Percentiles rank a stretch among this genome's conserved stretches.
These are phyloP conservation scores for Brachypodium distachyon DNA, from an alignment of 202 grass and related monocot species.

Conservation along the genomic window DNA sequence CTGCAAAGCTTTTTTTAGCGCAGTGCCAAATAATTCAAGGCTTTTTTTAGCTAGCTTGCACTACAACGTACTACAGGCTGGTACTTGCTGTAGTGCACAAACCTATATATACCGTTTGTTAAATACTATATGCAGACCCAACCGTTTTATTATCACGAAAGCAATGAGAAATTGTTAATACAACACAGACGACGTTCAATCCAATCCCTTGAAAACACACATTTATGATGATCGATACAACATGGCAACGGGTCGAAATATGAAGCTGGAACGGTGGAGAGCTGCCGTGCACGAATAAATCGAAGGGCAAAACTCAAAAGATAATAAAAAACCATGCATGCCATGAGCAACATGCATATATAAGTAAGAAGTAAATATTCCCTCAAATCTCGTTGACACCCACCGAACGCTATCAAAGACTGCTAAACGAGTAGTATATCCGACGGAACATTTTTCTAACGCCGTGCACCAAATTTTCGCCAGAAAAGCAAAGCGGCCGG, in stretches of 20 bases:
- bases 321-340: too few relatives aligned
- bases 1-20: neutral
- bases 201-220: neutral
- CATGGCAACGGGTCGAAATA: too few relatives aligned
- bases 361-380: neutral
- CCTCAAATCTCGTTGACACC: neutral
- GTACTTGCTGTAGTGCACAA: slow-evolving; percentile 22
- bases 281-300: too few relatives aligned
- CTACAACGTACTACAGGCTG: slow-evolving; percentile 20
- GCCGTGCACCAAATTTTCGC: slow-evolving; percentile 16
- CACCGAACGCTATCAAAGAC: slow-evolving; percentile 13
- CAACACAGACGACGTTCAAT: too few relatives aligned
- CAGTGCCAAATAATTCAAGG: neutral
- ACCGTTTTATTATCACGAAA: neutral
- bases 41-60: slow-evolving; percentile 17
- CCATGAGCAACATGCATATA: neutral
- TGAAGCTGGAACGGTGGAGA: too few relatives aligned
- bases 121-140: neutral
- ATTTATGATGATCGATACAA: too few relatives aligned
- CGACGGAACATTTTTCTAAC: slow-evolving; percentile 9
- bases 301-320: too few relatives aligned
- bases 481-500: slow-evolving; percentile 9
- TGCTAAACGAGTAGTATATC: slow-evolving; percentile 13
- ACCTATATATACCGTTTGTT: neutral
- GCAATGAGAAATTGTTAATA: neutral